phyloP scores from a whole-genome alignment of 805 yeast genomes.

The Wickerhamomyces ciferrii region DNA sequence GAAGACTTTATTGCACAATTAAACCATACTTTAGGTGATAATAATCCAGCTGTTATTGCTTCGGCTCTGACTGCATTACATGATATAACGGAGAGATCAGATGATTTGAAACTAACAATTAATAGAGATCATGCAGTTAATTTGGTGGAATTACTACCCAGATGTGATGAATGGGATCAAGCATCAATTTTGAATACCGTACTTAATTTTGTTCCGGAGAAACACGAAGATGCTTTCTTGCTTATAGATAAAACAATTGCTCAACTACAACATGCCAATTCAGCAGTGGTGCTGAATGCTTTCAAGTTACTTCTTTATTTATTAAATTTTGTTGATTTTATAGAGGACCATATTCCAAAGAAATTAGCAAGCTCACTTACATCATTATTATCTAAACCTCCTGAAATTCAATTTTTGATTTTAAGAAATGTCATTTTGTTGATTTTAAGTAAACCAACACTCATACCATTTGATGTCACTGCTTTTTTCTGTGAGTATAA shows the following conservation, averaged over 20 bases:
- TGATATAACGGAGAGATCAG: conserved; percentile 55
- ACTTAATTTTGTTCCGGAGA: conserved; percentile 66
- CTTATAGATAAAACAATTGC: conserved; percentile 65
- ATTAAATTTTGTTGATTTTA: conserved; percentile 60
- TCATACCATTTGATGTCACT: conserved; percentile 63
- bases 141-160: conserved; percentile 28
- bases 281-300: conserved; percentile 77
- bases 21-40: conserved; percentile 51
- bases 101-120: conserved; percentile 45
- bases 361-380: conserved; percentile 65
- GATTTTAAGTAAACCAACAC: conserved; percentile 57
- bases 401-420: conserved; percentile 80
- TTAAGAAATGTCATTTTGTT: conserved; percentile 76
- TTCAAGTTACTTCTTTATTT: conserved; percentile 67
- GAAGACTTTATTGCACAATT: conserved; percentile 40
- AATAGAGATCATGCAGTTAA: conserved; percentile 41
- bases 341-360: conserved; percentile 52
- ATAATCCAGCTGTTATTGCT: conserved; percentile 56
- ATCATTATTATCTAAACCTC: conserved; percentile 64
- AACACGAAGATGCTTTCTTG: conserved; percentile 56
- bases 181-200: conserved; percentile 60
- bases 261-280: conserved; percentile 71
- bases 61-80: conserved; percentile 65
- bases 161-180: conserved; percentile 60
- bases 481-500: conserved; percentile 78